Evolutionary conservation across 2,329 filamentous ascomycete genomes (phyloP).

Genomic region (Botrytis medusae): DNA sequence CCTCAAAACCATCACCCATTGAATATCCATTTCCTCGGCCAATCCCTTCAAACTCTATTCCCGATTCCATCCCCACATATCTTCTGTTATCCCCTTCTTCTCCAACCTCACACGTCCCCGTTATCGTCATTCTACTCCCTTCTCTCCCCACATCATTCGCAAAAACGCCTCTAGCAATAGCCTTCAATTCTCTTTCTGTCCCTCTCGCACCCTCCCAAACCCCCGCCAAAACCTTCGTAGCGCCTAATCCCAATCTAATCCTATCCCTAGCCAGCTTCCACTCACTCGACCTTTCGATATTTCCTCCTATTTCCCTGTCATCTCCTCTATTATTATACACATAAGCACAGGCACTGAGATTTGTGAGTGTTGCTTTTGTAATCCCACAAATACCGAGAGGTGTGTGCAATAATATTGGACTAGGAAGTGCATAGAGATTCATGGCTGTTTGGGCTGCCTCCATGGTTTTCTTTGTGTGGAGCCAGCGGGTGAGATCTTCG

Average conservation of each 20-base stretch:
- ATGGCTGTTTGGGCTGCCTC: conserved; percentile 58
- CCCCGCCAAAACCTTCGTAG: conserved; percentile 54
- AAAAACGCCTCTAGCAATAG: conserved; percentile 30
- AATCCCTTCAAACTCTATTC: neutral
- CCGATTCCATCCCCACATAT: neutral
- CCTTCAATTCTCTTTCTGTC: conserved; percentile 50
- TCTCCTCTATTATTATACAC: conserved; percentile 38
- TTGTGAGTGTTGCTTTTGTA: conserved; percentile 56
- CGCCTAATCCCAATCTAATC: conserved; percentile 59
- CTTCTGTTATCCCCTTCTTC: neutral
- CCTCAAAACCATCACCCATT: neutral
- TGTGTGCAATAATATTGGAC: conserved; percentile 54
- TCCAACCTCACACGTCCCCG: neutral
- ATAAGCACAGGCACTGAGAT: conserved; percentile 59
- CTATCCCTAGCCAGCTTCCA: conserved; percentile 50
- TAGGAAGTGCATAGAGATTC: conserved; percentile 54
- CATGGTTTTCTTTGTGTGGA: conserved; percentile 61
- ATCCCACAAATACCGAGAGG: conserved; percentile 58
- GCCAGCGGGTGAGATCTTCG: conserved; percentile 27
- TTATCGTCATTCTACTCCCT: no score
- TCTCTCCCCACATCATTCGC: neutral
- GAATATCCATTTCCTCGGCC: neutral
- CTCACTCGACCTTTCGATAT: conserved; percentile 36
- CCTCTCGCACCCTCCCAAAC: conserved; percentile 58
- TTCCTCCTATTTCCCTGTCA: neutral